Evolutionary conservation across 768 basidiomycete genomes (phyloP).

Genomic region (Suillus ampliporus): DNA sequence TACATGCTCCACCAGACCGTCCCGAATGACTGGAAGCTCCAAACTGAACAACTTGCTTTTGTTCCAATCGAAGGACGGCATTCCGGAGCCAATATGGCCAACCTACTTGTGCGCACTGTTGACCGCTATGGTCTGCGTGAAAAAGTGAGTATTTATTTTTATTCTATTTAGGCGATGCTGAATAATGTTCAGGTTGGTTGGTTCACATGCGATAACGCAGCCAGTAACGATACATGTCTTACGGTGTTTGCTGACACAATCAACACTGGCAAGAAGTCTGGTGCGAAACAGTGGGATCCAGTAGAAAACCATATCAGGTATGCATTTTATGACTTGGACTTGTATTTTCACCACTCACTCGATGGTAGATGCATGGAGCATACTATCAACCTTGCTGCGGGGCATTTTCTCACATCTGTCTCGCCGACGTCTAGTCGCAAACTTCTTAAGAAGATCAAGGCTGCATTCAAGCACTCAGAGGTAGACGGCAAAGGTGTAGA

Average conservation of each 20-base stretch:
- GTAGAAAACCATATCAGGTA: neutral
- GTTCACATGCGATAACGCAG: neutral
- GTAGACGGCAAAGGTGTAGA: neutral
- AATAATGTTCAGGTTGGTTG: neutral
- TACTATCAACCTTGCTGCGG: slow-evolving; percentile 32
- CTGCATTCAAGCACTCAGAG: neutral
- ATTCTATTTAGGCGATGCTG: too few relatives aligned
- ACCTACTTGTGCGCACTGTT: slow-evolving; percentile 15
- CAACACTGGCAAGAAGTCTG: too few relatives aligned
- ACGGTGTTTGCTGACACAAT: neutral
- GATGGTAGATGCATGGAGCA: slow-evolving; percentile 45
- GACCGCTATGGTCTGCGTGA: slow-evolving; percentile 18
- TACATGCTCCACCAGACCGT: neutral
- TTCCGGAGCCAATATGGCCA: slow-evolving; percentile 25
- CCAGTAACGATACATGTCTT: neutral
- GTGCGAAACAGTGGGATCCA: slow-evolving; percentile 18
- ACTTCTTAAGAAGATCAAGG: slow-evolving; percentile 5
- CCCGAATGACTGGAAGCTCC: slow-evolving; percentile 16
- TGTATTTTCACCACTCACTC: too few relatives aligned
- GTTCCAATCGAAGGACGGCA: slow-evolving; percentile 10
- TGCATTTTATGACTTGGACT: too few relatives aligned
- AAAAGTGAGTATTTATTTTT: neutral
- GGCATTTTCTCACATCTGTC: slow-evolving; percentile 32
- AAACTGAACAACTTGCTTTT: slow-evolving; percentile 14
- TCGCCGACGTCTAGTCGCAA: slow-evolving; percentile 19